phyloP scores from a whole-genome alignment of 2,329 filamentous ascomycete genomes.

The Juglanconis sp. region DNA sequence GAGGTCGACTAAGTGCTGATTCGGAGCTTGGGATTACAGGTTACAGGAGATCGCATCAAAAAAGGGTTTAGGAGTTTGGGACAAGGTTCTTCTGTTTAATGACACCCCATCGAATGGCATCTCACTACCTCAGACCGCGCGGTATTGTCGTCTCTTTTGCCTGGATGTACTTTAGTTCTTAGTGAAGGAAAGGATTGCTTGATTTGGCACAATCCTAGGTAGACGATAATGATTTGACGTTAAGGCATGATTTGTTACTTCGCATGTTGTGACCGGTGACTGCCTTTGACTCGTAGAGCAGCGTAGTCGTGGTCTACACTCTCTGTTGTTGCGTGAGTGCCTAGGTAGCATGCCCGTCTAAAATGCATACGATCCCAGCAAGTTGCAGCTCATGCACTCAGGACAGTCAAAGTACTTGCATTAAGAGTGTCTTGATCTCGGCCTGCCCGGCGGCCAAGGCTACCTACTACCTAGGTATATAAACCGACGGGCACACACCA shows the following conservation, averaged over 20 bases:
- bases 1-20: slow-evolving; percentile 81
- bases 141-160: slow-evolving; percentile 16
- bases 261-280: background rate
- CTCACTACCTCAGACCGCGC: slow-evolving; percentile 6
- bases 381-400: too few relatives aligned
- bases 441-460: too few relatives aligned
- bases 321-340: too few relatives aligned
- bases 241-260: background rate
- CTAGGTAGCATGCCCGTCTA: too few relatives aligned
- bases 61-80: slow-evolving; percentile 40
- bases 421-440: too few relatives aligned
- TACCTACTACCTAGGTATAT: too few relatives aligned
- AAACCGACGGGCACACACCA: too few relatives aligned
- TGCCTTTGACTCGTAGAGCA: background rate
- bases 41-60: slow-evolving; percentile 32
- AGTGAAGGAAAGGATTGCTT: slow-evolving; percentile 8
- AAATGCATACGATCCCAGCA: too few relatives aligned
- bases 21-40: slow-evolving; percentile 11
- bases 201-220: slow-evolving; percentile 12
- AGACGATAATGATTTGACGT: slow-evolving; percentile 19
- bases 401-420: too few relatives aligned
- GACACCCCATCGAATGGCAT: slow-evolving; percentile 25
- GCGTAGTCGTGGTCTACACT: too few relatives aligned
- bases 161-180: slow-evolving; percentile 18
- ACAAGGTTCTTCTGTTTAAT: slow-evolving; percentile 27